Base-by-base conservation (phyloP, 2,329 filamentous ascomycete species). In the Dothideomycetes sp. region DNA sequence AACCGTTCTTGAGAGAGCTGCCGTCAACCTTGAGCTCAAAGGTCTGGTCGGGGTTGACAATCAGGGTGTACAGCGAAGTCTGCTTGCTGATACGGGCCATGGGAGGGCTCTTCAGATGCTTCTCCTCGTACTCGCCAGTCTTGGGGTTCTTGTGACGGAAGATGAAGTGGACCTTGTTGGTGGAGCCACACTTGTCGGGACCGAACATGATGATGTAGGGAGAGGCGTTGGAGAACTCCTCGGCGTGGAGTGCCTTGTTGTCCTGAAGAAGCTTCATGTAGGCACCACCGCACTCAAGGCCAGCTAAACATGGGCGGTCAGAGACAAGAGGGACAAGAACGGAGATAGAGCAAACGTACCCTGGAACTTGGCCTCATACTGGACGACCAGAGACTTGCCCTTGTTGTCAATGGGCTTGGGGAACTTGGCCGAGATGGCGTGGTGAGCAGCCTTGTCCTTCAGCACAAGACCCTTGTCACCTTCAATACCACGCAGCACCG, bases 111-210 rank as follows among this genome's bases (percentile, higher is more conserved):
- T 76, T 79, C 50, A 98, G 76, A 70, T 98, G 91, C 82, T 98
- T 98, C 84, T 98, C 91, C 77, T 98, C 89, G 60, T 98, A 98
- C 68, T 95, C 86, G 71, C 89, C 89, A 33, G 87, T 95, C 84
- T 94, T 95, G 62, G 91, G 91, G 79, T 96, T 98, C 84, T 96
- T 98, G 83, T 98, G 91, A 70, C 93, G 91, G 80, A 98, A 94
- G 67, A 98, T 98, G 72, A 98, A 94, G 67, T 81, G 77, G 47
- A 81, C 77, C 82, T 96, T 96, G 82, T 98, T 98, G 67, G 86
- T 96, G 63, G 86, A 78, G 65, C 91, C 91, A 65, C 91, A 98
- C 82, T 96, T 96, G 74, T 98, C 91, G 56, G 91, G 91, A 53
- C 91, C 91, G 63, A 98, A 98, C 91, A 98, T 98, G 76, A 98